phyloP scores from a whole-genome alignment of 225 moss, liverwort and hornwort genomes.

The Bryum argenteum region DNA sequence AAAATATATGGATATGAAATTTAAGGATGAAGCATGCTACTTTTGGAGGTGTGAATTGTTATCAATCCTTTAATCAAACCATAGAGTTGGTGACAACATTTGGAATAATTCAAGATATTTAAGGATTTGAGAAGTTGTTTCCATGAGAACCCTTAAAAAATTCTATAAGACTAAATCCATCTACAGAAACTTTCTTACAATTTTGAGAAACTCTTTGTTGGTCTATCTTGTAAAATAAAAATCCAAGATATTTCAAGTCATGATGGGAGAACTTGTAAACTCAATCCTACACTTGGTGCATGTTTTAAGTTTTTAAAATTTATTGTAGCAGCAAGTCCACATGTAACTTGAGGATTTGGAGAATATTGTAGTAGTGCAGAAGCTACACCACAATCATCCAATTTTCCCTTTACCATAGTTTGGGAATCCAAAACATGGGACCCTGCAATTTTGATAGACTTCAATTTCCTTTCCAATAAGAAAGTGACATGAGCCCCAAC shows the following conservation, averaged over 20 bases:
- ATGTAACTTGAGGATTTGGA: conserved; percentile 56
- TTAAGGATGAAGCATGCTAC: too few species aligned
- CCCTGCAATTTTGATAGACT: conserved; percentile 51
- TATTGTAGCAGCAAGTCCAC: conserved; percentile 54
- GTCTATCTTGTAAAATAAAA: conserved; percentile 12
- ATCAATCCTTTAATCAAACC: too few species aligned
- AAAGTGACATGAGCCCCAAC: conserved; percentile 58
- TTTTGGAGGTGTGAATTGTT: too few species aligned
- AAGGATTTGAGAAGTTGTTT: too few species aligned
- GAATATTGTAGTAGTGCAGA: conserved; percentile 61
- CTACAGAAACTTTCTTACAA: too few species aligned
- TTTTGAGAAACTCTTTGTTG: neutral
- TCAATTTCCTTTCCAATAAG: conserved; percentile 47
- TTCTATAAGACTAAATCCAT: too few species aligned
- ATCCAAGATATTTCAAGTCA: conserved; percentile 7
- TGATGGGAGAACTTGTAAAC: conserved; percentile 38
- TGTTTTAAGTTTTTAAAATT: conserved; percentile 48
- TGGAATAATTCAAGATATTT: too few species aligned
- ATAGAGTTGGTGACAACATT: too few species aligned
- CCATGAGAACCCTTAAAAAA: too few species aligned
- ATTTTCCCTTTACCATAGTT: conserved; percentile 55
- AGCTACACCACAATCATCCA: conserved; percentile 50
- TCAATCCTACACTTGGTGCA: conserved; percentile 44
- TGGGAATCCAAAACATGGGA: conserved; percentile 50
- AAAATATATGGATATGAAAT: too few species aligned